phyloP scores from a whole-genome alignment of 2,329 filamentous ascomycete species.

The Ambrosiella xylebori region DNA sequence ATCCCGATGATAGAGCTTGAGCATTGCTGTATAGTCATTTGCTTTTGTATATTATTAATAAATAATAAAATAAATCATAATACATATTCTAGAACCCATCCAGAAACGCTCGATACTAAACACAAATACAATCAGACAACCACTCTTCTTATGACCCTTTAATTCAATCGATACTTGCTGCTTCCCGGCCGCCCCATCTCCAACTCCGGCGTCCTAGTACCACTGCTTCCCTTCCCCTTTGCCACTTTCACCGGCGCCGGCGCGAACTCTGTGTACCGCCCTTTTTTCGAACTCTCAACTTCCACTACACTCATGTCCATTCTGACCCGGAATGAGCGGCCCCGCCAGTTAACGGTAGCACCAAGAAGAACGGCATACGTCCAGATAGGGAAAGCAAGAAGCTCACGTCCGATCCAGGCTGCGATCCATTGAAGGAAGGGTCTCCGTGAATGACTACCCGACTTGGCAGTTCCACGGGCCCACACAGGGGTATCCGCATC shows the following conservation, averaged over 20 bases:
- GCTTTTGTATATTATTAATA: background rate
- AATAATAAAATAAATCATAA: background rate
- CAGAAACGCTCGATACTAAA: background rate
- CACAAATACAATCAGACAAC: conserved; percentile 5
- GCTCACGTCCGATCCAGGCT: conserved; percentile 74
- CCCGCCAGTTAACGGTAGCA: conserved; percentile 73
- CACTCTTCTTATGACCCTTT: background rate
- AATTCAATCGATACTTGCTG: conserved; percentile 13
- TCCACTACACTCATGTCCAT: conserved; percentile 64
- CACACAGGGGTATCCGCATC: conserved; percentile 62
- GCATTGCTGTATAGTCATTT: background rate
- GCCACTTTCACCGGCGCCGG: background rate
- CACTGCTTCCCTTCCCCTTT: conserved; percentile 1
- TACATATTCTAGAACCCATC: background rate
- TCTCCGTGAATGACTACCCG: conserved; percentile 29
- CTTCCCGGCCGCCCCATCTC: conserved; percentile 12
- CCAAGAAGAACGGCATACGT: conserved; percentile 78
- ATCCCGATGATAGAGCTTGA: background rate
- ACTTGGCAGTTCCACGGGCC: conserved; percentile 30
- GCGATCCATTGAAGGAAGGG: conserved; percentile 53
- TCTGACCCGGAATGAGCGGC: conserved; percentile 62
- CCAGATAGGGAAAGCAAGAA: conserved; percentile 78
- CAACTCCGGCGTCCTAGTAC: conserved; percentile 12
- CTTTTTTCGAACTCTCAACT: conserved; percentile 16
- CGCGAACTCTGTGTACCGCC: background rate